phyloP scores from a whole-genome alignment of 1,139 yeast species.

The Scheffersomyces quercinus region DNA sequence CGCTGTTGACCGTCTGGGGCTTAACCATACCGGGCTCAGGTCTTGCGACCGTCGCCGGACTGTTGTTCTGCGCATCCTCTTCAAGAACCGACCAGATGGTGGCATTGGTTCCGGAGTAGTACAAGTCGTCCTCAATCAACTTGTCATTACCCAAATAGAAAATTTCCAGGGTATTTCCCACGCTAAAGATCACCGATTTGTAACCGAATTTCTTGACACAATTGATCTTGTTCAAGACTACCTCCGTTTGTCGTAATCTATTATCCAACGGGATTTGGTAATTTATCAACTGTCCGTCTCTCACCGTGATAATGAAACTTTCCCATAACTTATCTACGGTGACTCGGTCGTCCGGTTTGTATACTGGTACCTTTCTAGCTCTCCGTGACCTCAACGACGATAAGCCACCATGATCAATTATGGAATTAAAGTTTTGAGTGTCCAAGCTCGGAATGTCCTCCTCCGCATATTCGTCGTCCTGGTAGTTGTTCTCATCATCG shows the following conservation, averaged over 20 bases:
- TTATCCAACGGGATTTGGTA: conserved; percentile 59
- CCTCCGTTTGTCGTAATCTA: conserved; percentile 24
- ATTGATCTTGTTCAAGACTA: conserved; percentile 45
- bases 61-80: conserved; percentile 35
- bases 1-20: conserved; percentile 28
- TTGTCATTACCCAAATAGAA: conserved; percentile 68
- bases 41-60: background rate
- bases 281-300: conserved; percentile 58
- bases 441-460: conserved; percentile 9
- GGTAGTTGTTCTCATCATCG: conserved; percentile 10
- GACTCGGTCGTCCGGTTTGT: conserved; percentile 3
- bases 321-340: conserved; percentile 56
- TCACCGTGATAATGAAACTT: conserved; percentile 71
- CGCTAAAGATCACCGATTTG: conserved; percentile 71
- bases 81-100: conserved; percentile 24
- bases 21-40: conserved; percentile 8
- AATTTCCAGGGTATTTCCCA: conserved; percentile 71
- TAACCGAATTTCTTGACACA: conserved; percentile 65
- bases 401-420: conserved; percentile 23
- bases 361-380: background rate
- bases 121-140: conserved; percentile 43
- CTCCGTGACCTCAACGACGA: conserved; percentile 8
- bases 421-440: conserved; percentile 11
- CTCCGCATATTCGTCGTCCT: conserved; percentile 12
- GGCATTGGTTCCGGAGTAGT: conserved; percentile 35